A percentile compares a stretch with the other conserved stretches of the same genome.
Conservation (phyloP, 805 yeast species). For the Debaryomyces prosopidis region DNA sequence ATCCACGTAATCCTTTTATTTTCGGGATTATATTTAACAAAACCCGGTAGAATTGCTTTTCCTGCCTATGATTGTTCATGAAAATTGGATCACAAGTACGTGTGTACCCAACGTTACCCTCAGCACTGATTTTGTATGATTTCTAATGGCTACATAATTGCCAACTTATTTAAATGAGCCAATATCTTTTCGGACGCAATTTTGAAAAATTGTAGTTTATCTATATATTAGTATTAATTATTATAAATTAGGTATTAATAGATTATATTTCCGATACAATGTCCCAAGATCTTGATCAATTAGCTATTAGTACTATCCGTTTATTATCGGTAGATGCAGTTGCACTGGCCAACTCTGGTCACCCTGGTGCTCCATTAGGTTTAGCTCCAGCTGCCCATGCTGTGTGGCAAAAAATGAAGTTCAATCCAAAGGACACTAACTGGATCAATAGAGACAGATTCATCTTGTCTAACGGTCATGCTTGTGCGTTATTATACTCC, state of each 20-base stretch:
- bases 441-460: conserved; percentile 97
- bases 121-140: not conserved
- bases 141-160: not conserved
- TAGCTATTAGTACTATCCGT: conserved; percentile 86
- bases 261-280: conserved; percentile 1
- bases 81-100: not conserved
- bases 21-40: not conserved
- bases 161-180: not conserved
- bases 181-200: not conserved
- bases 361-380: conserved; percentile 99
- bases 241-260: not conserved
- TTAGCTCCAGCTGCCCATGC: conserved; percentile 95
- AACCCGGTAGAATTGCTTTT: not conserved
- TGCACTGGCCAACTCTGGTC: conserved; percentile 90
- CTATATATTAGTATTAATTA: not conserved
- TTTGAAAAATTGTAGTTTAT: not conserved
- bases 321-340: conserved; percentile 85
- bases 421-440: conserved; percentile 87
- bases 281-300: conserved; percentile 51
- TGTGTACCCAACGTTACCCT: not conserved
- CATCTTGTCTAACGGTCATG: conserved; percentile 94
- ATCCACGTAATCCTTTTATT: not conserved
- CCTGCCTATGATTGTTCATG: not conserved
- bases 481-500: conserved; percentile 85
- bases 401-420: conserved; percentile 74